phyloP scores from a whole-genome alignment of 345 rosid genomes.

The Noccaea bulbosa region DNA sequence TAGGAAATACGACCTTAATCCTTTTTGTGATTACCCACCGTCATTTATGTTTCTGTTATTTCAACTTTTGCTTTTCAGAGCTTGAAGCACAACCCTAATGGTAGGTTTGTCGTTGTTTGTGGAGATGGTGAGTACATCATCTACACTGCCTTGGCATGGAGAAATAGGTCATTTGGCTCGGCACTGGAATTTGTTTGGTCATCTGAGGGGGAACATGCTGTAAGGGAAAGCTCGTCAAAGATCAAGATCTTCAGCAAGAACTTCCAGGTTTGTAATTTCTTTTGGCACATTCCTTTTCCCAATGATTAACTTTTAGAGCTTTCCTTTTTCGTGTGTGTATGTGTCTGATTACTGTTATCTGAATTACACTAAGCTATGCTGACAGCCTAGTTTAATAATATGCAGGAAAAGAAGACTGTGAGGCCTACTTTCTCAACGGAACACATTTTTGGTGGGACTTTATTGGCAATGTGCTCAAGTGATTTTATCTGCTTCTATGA shows the following conservation, averaged over 20 bases:
- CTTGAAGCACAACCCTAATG: slow-evolving; percentile 93
- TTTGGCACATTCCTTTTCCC: slow-evolving; percentile 16
- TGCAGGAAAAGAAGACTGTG: slow-evolving; percentile 87
- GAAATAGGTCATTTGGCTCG: slow-evolving; percentile 97
- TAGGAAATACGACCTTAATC: slow-evolving; percentile 5
- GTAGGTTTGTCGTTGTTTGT: slow-evolving; percentile 96
- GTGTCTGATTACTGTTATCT: slow-evolving; percentile 20
- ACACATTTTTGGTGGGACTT: slow-evolving; percentile 81
- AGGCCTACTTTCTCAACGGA: slow-evolving; percentile 93
- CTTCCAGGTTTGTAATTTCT: slow-evolving; percentile 71
- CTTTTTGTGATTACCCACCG: slow-evolving; percentile 6
- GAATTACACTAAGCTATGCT: slow-evolving; percentile 16
- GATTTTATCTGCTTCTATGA: slow-evolving; percentile 98
- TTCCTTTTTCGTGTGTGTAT: not conserved
- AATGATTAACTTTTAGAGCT: slow-evolving; percentile 3
- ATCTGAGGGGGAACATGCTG: slow-evolving; percentile 95
- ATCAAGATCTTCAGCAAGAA: slow-evolving; percentile 88
- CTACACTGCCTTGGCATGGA: slow-evolving; percentile 98
- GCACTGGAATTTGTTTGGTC: slow-evolving; percentile 96
- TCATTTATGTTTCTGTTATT: slow-evolving; percentile 26
- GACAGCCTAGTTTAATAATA: slow-evolving; percentile 34
- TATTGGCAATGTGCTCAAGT: slow-evolving; percentile 95
- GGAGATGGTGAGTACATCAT: slow-evolving; percentile 99
- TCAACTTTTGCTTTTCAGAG: slow-evolving; percentile 55
- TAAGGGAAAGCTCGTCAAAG: slow-evolving; percentile 92